Evolutionary conservation across 2,329 filamentous ascomycete species (phyloP), one percentile per base, ranked within the genome.

Genomic region (Aureobasidium uvarum): DNA sequence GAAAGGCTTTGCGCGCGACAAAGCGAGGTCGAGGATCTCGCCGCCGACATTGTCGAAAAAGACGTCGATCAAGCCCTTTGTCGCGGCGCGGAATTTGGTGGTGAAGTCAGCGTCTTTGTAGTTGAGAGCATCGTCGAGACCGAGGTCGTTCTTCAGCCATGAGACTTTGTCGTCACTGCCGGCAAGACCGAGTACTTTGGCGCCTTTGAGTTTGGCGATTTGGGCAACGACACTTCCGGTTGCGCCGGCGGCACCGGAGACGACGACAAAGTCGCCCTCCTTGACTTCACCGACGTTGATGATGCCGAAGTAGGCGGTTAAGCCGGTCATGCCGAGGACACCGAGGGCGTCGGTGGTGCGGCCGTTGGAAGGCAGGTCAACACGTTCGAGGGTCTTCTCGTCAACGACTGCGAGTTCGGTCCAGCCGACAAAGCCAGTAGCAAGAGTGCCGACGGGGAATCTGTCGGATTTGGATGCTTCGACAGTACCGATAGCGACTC

Each of bases 271-370:
- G 69, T 93, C 89, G 5, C 89, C 89, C 0, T 83, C 75, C 74
- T 88, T 86, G 46, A 89, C 85, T 64, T 88, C 79, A 2, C 85
- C 90, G 52, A 93, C 84, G 64, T 89, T 83, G 36, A 85, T 75
- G 73, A 93, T 85, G 23, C 90, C 90, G 68, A 90, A 89, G 77
- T 91, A 93, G 1, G 90, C 90, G 0, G 90, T 93, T 68, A 92
- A 71, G 2, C 88, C 88, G 0, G 89, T 91, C 75, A 86, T 78
- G 14, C 90, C 90, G 6, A 74, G 64, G 5, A 70, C 70, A 8
- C 72, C 72, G 8, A 74, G 66, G 0, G 69, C 69, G 25, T 72
- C 68, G 16, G 73, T 74, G 67, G 69, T 69, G 31, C 56, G 68
- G 16, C 48, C 60, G 20, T 64, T 64, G 38, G 60, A 43, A n/a